A percentile compares a stretch with the other conserved stretches of the same genome.
Evolutionary conservation across 305 asterid species (phyloP).

Genomic region (Fraxinus nigra): DNA sequence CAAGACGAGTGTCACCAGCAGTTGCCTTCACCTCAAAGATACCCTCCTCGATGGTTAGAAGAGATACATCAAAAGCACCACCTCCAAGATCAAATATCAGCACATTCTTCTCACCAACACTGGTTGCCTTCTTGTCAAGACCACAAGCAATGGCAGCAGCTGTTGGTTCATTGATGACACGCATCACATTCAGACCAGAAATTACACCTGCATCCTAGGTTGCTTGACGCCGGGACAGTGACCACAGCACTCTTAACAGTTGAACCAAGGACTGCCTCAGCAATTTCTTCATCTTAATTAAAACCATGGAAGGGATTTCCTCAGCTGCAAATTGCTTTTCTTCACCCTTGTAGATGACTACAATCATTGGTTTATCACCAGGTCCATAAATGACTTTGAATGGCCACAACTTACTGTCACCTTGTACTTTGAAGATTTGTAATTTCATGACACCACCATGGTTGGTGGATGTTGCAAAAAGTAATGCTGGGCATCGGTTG

Average conservation of each 20-base stretch:
- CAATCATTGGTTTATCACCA: conserved; percentile 79
- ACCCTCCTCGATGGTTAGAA: conserved; percentile 77
- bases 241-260: conserved; percentile 73
- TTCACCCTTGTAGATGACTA: conserved; percentile 74
- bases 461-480: no score
- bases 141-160: conserved; percentile 88
- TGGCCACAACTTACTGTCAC: conserved; percentile 83
- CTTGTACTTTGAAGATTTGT: neutral
- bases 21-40: conserved; percentile 86
- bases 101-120: conserved; percentile 81
- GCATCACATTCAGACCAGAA: conserved; percentile 71
- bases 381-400: conserved; percentile 67
- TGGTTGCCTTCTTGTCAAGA: conserved; percentile 78
- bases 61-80: conserved; percentile 78
- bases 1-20: conserved; percentile 88
- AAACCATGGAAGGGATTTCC: conserved; percentile 82
- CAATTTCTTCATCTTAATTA: conserved; percentile 81
- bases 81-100: conserved; percentile 86
- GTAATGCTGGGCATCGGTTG: no score
- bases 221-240: conserved; percentile 81
- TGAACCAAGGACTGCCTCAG: conserved; percentile 71
- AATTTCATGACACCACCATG: neutral
- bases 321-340: conserved; percentile 80
- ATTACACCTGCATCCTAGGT: conserved; percentile 86
- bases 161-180: conserved; percentile 83